Evolutionary conservation across 305 asterid genomes (phyloP).

Genomic region (Fraxinus floribunda): DNA sequence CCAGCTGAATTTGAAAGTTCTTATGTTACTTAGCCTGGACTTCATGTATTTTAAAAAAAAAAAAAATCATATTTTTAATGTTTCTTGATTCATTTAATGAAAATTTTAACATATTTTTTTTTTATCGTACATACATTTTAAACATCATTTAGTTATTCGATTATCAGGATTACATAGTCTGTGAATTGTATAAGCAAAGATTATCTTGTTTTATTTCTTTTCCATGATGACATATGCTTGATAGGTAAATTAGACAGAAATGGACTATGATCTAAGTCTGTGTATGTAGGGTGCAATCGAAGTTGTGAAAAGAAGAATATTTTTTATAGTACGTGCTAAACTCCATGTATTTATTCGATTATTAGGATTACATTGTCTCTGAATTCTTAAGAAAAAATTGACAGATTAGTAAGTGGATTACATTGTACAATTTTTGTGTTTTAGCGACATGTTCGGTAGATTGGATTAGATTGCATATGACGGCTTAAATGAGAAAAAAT

Average conservation of each 20-base stretch:
- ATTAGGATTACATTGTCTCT: no score
- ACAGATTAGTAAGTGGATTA: no score
- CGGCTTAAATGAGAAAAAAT: no score
- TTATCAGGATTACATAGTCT: background rate
- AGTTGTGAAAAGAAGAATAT: background rate
- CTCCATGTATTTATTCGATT: background rate
- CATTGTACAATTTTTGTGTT: background rate
- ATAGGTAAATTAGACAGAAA: background rate
- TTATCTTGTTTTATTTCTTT: background rate
- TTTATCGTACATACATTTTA: background rate
- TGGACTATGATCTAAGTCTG: background rate
- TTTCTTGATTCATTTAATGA: background rate
- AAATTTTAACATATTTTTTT: background rate
- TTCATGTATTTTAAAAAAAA: no score
- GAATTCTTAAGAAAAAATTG: no score
- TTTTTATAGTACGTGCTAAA: background rate
- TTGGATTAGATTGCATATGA: background rate
- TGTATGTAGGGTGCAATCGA: background rate
- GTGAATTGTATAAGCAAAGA: background rate
- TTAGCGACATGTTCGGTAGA: background rate
- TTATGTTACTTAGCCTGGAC: conserved; percentile 46
- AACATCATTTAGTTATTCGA: background rate
- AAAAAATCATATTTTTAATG: background rate
- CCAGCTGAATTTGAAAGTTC: conserved; percentile 66
- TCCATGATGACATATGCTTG: background rate